Conservation (phyloP, 2,329 filamentous ascomycete genomes). For the Monilinia aucupariae region DNA sequence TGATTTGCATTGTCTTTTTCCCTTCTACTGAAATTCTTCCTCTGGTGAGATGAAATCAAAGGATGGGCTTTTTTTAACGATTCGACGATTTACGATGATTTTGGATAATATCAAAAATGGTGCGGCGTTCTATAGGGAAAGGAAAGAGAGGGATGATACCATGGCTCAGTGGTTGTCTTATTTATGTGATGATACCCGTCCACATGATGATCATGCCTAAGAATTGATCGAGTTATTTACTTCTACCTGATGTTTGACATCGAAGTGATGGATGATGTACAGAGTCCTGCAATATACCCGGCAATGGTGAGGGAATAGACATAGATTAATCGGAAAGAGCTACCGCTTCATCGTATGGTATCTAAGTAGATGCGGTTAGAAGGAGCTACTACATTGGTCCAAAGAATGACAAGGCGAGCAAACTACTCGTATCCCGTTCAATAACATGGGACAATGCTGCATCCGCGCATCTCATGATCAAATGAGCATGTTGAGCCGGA, state of each 20-base stretch:
- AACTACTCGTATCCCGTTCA: too few relatives aligned
- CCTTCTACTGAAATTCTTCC: neutral
- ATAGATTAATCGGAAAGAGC: neutral
- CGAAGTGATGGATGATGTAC: neutral
- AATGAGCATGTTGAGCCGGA: too few relatives aligned
- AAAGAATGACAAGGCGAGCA: too few relatives aligned
- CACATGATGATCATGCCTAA: neutral
- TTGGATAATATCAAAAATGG: neutral
- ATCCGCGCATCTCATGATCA: too few relatives aligned
- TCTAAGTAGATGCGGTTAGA: neutral
- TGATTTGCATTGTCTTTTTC: neutral
- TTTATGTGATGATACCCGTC: slow-evolving; percentile 2
- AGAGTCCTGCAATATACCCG: neutral
- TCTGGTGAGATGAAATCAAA: neutral
- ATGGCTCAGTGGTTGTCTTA: slow-evolving; percentile 2
- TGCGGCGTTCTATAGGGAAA: neutral
- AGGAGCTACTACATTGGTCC: too few relatives aligned
- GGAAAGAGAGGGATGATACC: slow-evolving; percentile 7
- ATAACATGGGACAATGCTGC: too few relatives aligned
- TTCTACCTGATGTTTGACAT: neutral
- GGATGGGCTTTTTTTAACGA: neutral
- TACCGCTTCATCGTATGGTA: too few relatives aligned
- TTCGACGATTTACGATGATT: neutral
- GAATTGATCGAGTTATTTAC: neutral
- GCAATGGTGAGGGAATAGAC: neutral